Base-by-base conservation (phyloP, 169 alveolate genomes). In the Theileria sp. region DNA sequence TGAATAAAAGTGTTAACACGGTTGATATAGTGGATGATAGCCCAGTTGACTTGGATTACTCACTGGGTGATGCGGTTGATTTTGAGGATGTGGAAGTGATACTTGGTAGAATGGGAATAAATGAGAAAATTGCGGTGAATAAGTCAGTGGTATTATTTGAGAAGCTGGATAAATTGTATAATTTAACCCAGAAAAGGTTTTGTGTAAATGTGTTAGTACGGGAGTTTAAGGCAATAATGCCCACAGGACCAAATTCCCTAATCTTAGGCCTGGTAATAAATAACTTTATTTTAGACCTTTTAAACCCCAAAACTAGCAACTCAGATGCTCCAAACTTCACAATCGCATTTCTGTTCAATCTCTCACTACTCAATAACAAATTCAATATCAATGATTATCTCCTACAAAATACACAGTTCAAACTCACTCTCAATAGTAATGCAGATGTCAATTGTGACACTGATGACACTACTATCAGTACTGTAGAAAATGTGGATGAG, bases 301-400 rank as follows among this genome's bases (percentile, higher is more conserved):
- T 21, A 15, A n/a, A n/a, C 23, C 34, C 25, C 3, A 17, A 32
- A 21, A 32, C 5, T 17, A 15, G 26, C 2, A 17, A 6, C 0
- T 17, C 34, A 3, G 15, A 5, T 0, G 23, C 72, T 7, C 25
- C 44, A 38, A 44, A 44, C 17, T 64, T 64, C 21, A 28, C 72
- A 21, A 26, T 64, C 54, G n/a, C 72, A 25, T 21, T 64, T 21
- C 72, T 64, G 36, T 64, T 64, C 19, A 38, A 64, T 2, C 28
- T 64, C 2, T 15, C 72, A 21, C 32, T 64, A 21, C 72, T 64
- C 54, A 64, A 64, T 38, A 64, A 64, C 72, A 64, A 64, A 34
- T 64, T 64, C 19, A 21, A 21, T 17, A 38, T 25, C 44, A 64
- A 3, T 38, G 72, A 23, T 38, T 15, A 15, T 19, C 38, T 64